Conservation (phyloP, 805 yeast species). For the Sugiyamaella smithiae region DNA sequence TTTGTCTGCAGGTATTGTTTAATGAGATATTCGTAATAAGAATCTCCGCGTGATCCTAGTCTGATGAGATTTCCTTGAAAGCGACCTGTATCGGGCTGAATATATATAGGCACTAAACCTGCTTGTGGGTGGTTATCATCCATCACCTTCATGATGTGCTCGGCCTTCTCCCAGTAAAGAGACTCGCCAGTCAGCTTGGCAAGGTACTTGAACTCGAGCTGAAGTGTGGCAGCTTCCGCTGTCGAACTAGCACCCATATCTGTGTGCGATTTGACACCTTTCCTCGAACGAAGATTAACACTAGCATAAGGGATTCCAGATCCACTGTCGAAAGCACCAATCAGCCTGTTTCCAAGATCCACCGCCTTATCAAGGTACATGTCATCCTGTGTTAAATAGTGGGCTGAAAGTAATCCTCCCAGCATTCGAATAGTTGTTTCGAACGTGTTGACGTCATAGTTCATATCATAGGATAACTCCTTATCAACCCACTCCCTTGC, state of each 20-base stretch:
- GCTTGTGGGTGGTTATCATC: constrained; percentile 62
- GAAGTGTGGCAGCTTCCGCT: constrained; percentile 86
- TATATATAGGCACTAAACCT: constrained; percentile 81
- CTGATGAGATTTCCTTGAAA: constrained; percentile 66
- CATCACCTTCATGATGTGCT: constrained; percentile 65
- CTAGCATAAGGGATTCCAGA: constrained; percentile 78
- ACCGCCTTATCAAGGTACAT: constrained; percentile 73
- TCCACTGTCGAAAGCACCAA: constrained; percentile 63
- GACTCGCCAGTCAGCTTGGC: constrained; percentile 76
- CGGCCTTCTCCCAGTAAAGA: constrained; percentile 75
- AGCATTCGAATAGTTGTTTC: constrained; percentile 95
- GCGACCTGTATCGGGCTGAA: constrained; percentile 69
- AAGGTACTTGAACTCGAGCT: constrained; percentile 81
- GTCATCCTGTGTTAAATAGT: constrained; percentile 65
- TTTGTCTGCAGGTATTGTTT: constrained; percentile 82
- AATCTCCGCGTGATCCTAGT: constrained; percentile 89
- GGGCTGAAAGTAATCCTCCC: constrained; percentile 87
- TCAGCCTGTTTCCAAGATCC: constrained; percentile 68
- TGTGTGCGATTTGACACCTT: constrained; percentile 58
- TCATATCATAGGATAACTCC: constrained; percentile 66
- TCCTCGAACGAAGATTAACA: constrained; percentile 64
- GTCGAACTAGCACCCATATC: constrained; percentile 81
- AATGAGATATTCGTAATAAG: constrained; percentile 84
- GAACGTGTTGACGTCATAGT: constrained; percentile 75
- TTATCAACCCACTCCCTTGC: constrained; percentile 74